These are phyloP conservation scores for Kwoniella botswanensis DNA, from an alignment of 768 basidiomycete species.

Conservation along the genomic window DNA sequence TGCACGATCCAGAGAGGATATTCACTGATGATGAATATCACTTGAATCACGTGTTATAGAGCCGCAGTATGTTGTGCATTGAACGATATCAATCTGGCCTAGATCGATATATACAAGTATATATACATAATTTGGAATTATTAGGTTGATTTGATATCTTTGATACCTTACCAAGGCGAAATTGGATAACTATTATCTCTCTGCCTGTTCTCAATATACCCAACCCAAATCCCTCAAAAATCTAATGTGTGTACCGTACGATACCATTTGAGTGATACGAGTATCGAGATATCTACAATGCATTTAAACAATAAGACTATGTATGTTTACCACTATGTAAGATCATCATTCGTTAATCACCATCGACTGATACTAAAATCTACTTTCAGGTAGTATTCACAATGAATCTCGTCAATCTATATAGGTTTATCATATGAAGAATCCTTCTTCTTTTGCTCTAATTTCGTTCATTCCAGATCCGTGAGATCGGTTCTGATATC, in stretches of 20 bases:
- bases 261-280: not conserved
- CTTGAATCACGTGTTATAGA: constrained; percentile 61
- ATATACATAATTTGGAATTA: not conserved
- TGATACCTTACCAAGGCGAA: too few species aligned
- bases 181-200: not conserved
- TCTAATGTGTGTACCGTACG: too few species aligned
- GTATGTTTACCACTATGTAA: not conserved
- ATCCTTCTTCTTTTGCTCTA: not conserved
- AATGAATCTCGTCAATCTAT: not conserved
- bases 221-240: too few species aligned
- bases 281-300: not conserved
- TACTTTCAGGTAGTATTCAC: not conserved
- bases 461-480: not conserved
- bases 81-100: constrained; percentile 61
- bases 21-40: not conserved
- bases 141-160: not conserved
- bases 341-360: not conserved
- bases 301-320: not conserved
- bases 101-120: not conserved
- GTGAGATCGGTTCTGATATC: not conserved
- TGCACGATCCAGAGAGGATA: too few species aligned
- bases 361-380: not conserved
- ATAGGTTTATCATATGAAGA: not conserved
- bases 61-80: constrained; percentile 66
- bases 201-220: not conserved